Percentiles rank a stretch among this genome's conserved stretches.
These are phyloP conservation scores for Peronospora farinosa DNA, from an alignment of 352 stramenopile genomes.

Conservation along the genomic window DNA sequence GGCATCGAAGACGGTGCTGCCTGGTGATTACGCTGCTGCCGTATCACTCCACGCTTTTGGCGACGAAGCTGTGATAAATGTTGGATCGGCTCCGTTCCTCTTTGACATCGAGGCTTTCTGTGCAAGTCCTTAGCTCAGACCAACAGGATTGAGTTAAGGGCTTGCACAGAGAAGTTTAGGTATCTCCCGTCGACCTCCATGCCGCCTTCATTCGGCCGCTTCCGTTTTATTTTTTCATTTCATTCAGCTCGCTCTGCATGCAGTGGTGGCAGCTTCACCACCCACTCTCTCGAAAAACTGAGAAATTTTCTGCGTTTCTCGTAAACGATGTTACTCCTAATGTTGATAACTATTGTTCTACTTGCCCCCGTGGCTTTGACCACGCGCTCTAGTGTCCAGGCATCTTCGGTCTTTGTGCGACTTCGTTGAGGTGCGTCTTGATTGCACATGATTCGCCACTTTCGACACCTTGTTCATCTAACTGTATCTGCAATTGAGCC, in stretches of 20 bases:
- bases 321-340: conserved; percentile 12
- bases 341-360: conserved; percentile 1
- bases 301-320: conserved; percentile 24
- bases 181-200: conserved; percentile 14
- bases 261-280: conserved; percentile 18
- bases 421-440: neutral
- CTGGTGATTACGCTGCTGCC: conserved; percentile 59
- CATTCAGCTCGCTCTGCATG: conserved; percentile 15
- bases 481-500: neutral
- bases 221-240: conserved; percentile 23
- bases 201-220: conserved; percentile 30
- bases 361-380: neutral
- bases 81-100: conserved; percentile 58
- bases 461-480: neutral
- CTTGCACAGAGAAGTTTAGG: conserved; percentile 47
- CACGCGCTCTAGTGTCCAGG: neutral
- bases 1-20: conserved; percentile 35
- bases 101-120: conserved; percentile 86
- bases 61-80: conserved; percentile 65
- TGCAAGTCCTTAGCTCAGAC: conserved; percentile 68
- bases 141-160: conserved; percentile 24
- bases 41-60: conserved; percentile 76
- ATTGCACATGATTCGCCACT: neutral
- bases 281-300: conserved; percentile 20
- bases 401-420: neutral